Percentiles rank a stretch among this genome's conserved stretches.
phyloP scores from a whole-genome alignment of 306 rosid genomes.

The Quercus glauca region DNA sequence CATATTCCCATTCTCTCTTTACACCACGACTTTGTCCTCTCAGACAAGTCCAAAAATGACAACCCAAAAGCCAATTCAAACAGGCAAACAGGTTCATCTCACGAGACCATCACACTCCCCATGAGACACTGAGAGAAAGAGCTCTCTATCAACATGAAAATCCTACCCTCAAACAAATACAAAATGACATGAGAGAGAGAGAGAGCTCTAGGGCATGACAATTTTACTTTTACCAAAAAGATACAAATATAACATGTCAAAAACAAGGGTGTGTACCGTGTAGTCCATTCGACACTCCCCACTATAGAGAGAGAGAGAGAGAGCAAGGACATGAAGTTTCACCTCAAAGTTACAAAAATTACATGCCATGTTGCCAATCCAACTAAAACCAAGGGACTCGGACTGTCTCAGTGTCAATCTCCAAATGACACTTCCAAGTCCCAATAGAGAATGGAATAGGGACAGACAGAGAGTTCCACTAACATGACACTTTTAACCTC shows the following conservation, averaged over 20 bases:
- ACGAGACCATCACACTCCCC: not conserved
- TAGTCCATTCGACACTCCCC: too few species aligned
- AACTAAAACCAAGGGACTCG: not conserved
- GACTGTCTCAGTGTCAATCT: not conserved
- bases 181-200: not conserved
- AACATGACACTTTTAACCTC: not conserved
- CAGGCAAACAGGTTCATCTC: not conserved
- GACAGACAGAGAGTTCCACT: not conserved
- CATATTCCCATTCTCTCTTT: not conserved
- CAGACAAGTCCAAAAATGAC: not conserved
- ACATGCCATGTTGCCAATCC: not conserved
- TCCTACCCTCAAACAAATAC: not conserved
- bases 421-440: not conserved
- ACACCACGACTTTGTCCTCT: not conserved
- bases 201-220: too few species aligned
- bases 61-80: not conserved
- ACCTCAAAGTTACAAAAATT: not conserved
- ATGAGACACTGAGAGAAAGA: not conserved
- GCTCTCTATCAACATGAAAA: not conserved
- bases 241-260: too few species aligned
- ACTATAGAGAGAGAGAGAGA: too few species aligned
- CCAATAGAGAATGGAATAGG: not conserved
- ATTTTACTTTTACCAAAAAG: too few species aligned
- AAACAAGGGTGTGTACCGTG: too few species aligned
- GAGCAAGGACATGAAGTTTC: not conserved